These are phyloP conservation scores for Huiozyma naganishii DNA, from an alignment of 805 yeast genomes.

Conservation along the genomic window DNA sequence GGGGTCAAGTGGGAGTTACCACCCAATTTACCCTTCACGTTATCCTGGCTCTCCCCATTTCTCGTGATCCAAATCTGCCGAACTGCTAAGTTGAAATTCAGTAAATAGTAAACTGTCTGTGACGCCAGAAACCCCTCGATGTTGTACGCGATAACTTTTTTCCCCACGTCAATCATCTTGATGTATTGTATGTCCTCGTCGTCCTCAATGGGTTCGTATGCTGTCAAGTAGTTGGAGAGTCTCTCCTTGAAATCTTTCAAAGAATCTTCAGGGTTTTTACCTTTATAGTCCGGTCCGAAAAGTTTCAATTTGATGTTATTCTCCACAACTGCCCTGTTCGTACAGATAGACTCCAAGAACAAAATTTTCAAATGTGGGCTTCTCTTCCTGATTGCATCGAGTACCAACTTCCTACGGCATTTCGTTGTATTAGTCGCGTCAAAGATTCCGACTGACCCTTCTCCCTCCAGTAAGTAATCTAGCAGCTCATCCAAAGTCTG, in stretches of 20 bases:
- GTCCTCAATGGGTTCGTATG: constrained; percentile 84
- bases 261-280: constrained; percentile 76
- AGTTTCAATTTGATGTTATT: constrained; percentile 75
- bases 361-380: constrained; percentile 63
- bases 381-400: constrained; percentile 45
- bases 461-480: constrained; percentile 67
- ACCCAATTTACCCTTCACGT: constrained; percentile 77
- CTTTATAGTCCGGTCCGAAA: constrained; percentile 84
- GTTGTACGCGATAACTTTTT: constrained; percentile 84
- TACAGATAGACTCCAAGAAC: constrained; percentile 79
- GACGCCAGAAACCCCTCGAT: constrained; percentile 84
- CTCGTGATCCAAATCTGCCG: constrained; percentile 92
- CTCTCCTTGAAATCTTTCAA: constrained; percentile 74
- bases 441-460: constrained; percentile 87
- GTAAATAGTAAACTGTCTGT: constrained; percentile 80
- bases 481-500: constrained; percentile 79
- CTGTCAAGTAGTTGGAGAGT: constrained; percentile 71
- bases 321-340: constrained; percentile 68
- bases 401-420: constrained; percentile 47
- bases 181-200: constrained; percentile 70
- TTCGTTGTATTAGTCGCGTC: constrained; percentile 77
- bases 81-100: constrained; percentile 79
- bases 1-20: constrained; percentile 78
- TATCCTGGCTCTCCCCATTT: constrained; percentile 87
- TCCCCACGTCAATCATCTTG: constrained; percentile 93